Evolutionary conservation across 441 rosid species (phyloP), one percentile per base, ranked within the genome.

Genomic region (Brassica balearica): DNA sequence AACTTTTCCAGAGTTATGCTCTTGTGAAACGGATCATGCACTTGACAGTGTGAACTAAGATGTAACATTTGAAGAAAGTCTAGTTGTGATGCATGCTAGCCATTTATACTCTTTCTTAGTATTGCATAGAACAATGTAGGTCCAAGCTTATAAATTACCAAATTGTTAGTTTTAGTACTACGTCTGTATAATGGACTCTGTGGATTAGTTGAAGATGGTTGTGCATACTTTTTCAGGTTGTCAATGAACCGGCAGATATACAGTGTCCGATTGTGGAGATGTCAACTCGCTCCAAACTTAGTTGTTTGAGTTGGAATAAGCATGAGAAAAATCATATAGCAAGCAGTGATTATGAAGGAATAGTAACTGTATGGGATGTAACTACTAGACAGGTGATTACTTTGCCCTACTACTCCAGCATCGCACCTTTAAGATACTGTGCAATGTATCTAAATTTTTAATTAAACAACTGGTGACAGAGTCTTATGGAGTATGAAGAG

Each of bases 301-400:
- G 99, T 77, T 96, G 99, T 87, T 82, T 96, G 87, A 96, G 98
- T 86, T 96, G 99, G 99, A 96, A 94, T 85, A 96, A 96, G 78
- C 88, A 84, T 83, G 87, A 87, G 61, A 96, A 96, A 86, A 91
- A 94, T 79, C 97, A 87, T 80, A 94, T 96, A 82, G 98, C 98
- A 53, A 96, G 99, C 81, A 96, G 99, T 82, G 99, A 96, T 84
- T 96, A 96, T 38, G 99, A 96, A 82, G 99, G 98, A 71, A 92
- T 90, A 83, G 99, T 94, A 71, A 92, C 97, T 6, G 97, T 96
- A 78, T 94, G 98, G 99, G 99, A 96, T 86, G 94, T 92, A 77
- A 88, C 91, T 70, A 94, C 97, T 65, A 89, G 94, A 83, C 99
- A 96, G 96, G 99, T 94, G 86, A 76, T 17, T 74, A 22, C 65